A percentile compares a stretch with the other conserved stretches of the same genome.
phyloP scores from a whole-genome alignment of 345 rosid species.

The Lumnitzera racemosa region DNA sequence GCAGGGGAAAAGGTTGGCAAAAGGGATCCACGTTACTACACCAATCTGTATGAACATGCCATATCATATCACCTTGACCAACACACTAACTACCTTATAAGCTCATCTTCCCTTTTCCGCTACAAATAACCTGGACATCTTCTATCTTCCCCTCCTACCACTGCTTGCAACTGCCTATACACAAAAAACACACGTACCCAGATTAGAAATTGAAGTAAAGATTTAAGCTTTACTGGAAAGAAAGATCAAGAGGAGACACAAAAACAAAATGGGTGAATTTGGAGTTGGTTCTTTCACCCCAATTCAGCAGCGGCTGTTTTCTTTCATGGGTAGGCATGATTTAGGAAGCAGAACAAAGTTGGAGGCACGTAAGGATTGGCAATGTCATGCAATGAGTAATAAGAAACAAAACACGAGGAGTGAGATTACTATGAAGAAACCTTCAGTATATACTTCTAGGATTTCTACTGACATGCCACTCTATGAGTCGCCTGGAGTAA shows the following conservation, averaged over 20 bases:
- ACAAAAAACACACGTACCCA: too few species aligned
- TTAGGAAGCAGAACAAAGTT: constrained; percentile 9
- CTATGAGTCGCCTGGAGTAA: constrained; percentile 77
- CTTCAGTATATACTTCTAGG: constrained; percentile 56
- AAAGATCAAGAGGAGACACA: neutral
- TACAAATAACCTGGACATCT: neutral
- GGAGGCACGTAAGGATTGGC: constrained; percentile 20
- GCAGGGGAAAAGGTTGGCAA: too few species aligned
- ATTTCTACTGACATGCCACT: constrained; percentile 75
- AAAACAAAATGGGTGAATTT: constrained; percentile 19
- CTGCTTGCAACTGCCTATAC: neutral
- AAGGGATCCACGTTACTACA: too few species aligned
- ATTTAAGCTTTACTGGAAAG: too few species aligned
- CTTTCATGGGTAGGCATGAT: constrained; percentile 5
- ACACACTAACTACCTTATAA: too few species aligned
- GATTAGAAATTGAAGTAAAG: too few species aligned
- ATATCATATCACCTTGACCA: too few species aligned
- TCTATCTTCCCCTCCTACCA: neutral
- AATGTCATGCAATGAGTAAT: constrained; percentile 13
- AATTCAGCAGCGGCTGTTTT: constrained; percentile 12
- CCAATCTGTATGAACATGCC: too few species aligned
- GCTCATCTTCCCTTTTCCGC: neutral
- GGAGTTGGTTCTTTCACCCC: constrained; percentile 26
- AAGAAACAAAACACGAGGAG: constrained; percentile 6
- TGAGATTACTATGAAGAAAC: constrained; percentile 26